A percentile compares a stretch with the other conserved stretches of the same genome.
Conservation (phyloP, 2,329 filamentous ascomycete genomes). For the Xylariaceae sp. region DNA sequence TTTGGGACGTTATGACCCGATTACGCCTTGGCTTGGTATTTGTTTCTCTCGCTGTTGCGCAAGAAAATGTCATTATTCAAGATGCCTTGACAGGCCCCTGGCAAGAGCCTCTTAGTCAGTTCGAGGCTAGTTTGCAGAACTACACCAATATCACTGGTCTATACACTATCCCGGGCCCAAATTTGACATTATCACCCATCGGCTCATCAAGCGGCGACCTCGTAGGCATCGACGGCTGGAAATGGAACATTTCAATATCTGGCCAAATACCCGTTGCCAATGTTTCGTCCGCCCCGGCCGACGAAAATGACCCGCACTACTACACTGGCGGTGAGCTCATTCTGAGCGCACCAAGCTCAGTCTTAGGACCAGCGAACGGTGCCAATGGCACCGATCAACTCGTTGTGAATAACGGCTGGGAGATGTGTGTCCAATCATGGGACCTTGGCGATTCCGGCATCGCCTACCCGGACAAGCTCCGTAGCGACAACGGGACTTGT, state of each 20-base stretch:
- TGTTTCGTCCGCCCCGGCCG: too few species aligned
- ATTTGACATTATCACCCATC: too few species aligned
- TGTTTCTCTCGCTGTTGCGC: too few species aligned
- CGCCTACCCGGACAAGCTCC: slow-evolving; percentile 1
- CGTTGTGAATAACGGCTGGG: too few species aligned
- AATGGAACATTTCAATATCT: background rate
- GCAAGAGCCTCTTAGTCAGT: background rate
- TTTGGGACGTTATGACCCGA: too few species aligned
- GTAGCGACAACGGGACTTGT: slow-evolving; percentile 3
- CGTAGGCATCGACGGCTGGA: too few species aligned
- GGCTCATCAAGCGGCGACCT: background rate
- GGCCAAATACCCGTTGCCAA: background rate
- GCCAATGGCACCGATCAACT: background rate
- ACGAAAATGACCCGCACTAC: background rate
- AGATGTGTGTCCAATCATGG: background rate
- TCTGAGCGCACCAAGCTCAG: background rate
- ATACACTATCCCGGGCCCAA: background rate
- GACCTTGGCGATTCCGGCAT: background rate
- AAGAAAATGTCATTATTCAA: too few species aligned
- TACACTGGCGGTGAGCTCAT: background rate
- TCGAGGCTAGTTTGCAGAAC: background rate
- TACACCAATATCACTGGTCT: background rate
- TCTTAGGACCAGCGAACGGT: background rate
- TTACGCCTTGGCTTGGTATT: too few species aligned
- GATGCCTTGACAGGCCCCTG: too few species aligned